phyloP scores from a whole-genome alignment of 345 rosid genomes.

The Lepidium aucheri region DNA sequence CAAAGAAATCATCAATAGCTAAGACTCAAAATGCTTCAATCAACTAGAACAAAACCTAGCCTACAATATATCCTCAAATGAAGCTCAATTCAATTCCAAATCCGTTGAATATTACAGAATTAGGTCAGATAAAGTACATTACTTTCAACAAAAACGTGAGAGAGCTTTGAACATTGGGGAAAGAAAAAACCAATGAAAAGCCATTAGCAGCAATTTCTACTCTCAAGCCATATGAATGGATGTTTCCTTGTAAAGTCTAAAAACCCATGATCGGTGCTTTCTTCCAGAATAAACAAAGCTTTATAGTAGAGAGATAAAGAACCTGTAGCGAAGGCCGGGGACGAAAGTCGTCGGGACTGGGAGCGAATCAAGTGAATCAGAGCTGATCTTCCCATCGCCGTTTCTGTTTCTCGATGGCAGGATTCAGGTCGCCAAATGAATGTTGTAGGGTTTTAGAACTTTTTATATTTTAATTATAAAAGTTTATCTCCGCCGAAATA shows the following conservation, averaged over 20 bases:
- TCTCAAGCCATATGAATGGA: neutral
- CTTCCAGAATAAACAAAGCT: neutral
- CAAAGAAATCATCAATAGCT: neutral
- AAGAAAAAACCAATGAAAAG: neutral
- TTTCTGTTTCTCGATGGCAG: neutral
- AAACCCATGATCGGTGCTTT: neutral
- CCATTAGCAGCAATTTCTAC: neutral
- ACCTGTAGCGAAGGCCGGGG: slow-evolving; percentile 46
- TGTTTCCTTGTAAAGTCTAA: neutral
- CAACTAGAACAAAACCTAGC: neutral
- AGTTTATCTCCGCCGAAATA: no score
- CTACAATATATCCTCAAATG: neutral
- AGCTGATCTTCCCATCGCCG: slow-evolving; percentile 61
- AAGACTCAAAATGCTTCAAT: neutral
- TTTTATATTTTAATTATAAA: no score
- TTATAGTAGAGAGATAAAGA: neutral
- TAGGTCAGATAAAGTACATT: neutral
- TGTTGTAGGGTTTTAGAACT: slow-evolving; percentile 20
- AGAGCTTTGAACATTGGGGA: neutral
- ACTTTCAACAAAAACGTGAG: neutral
- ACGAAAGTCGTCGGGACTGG: slow-evolving; percentile 39
- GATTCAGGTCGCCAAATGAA: neutral
- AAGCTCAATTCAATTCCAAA: neutral
- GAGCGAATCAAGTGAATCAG: slow-evolving; percentile 54
- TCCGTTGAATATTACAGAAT: neutral